phyloP scores from a whole-genome alignment of 2,329 filamentous ascomycete genomes.

The Amauroascus niger region DNA sequence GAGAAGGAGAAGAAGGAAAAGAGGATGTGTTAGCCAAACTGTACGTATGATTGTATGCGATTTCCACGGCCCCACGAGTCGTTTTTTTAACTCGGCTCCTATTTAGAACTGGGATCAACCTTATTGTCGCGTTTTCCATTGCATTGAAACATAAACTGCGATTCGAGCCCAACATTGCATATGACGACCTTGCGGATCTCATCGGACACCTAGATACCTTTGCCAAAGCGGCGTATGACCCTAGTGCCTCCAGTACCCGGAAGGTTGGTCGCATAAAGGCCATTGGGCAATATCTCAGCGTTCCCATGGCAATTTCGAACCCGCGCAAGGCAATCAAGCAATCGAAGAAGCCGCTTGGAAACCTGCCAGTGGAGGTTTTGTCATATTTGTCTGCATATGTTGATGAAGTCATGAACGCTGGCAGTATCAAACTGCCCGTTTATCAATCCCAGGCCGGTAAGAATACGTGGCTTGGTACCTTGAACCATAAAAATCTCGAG shows the following conservation, averaged over 20 bases:
- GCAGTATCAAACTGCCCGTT: slow-evolving; percentile 21
- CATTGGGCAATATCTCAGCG: slow-evolving; percentile 61
- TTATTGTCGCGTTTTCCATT: slow-evolving; percentile 67
- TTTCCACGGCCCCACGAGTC: neutral
- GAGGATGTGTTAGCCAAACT: slow-evolving; percentile 61
- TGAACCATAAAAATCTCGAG: neutral
- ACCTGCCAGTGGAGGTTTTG: slow-evolving; percentile 73
- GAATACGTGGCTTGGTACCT: slow-evolving; percentile 11
- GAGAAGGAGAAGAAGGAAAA: slow-evolving; percentile 50
- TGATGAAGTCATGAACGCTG: slow-evolving; percentile 47
- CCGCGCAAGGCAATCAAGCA: slow-evolving; percentile 68
- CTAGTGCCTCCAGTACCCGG: slow-evolving; percentile 26
- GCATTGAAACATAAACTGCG: slow-evolving; percentile 73
- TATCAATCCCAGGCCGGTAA: slow-evolving; percentile 22
- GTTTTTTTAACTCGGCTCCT: neutral
- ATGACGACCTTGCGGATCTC: slow-evolving; percentile 61
- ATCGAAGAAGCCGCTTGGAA: slow-evolving; percentile 62
- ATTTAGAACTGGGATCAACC: slow-evolving; percentile 56
- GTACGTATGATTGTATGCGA: slow-evolving; percentile 22
- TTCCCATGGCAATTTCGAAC: slow-evolving; percentile 68
- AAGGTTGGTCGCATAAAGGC: slow-evolving; percentile 51
- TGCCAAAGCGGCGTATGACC: slow-evolving; percentile 50
- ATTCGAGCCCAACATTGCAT: slow-evolving; percentile 71
- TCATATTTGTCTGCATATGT: slow-evolving; percentile 60
- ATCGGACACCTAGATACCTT: slow-evolving; percentile 67